Evolutionary conservation across 257 asterid genomes (phyloP), one percentile per base, ranked within the genome.

Genomic region (Perilla frutescens): DNA sequence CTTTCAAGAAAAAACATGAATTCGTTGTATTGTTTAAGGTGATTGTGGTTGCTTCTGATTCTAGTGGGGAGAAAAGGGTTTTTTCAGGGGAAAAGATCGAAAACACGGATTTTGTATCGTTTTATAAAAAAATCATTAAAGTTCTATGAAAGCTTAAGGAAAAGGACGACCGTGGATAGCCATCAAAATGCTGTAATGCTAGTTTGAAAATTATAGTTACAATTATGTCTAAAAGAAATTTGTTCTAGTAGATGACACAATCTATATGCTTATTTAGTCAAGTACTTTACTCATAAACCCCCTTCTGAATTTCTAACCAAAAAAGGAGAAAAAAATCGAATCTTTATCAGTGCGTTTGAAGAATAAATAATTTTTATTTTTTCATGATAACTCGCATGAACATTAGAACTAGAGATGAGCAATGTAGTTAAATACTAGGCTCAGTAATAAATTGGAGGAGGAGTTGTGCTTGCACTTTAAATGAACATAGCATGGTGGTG

Each of bases 221-320:
- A 32, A 37, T 50, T 51, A 56, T 6, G 20, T 31, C n/a, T 51
- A 31, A 45, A 54, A 32, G 48, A 45, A 70, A 60, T 26, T 59
- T 41, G 48, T 54, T 15, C 12, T 7, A 14, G 67, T 7, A 32
- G 13, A 20, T 20, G 26, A 20, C 9, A 70, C 8, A 41, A 11
- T 57, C 51, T 47, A 47, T 47, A 15, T 57, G 58, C 54, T 48
- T 48, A 48, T 36, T 29, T 60, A 66, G 60, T 32, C 61, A 66
- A 13, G 1, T 34, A 49, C 10, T 12, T 60, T 29, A 40, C 36
- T 60, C 59, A 13, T 75, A n/a, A 39, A 31, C 8, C 37, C 48
- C 68, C 12, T 44, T 14, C 6, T 54, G 37, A 54, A 20, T 20
- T 20, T 20, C 26, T 20, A 20, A 20, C 26, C 26, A 20, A 20